Evolutionary conservation across 169 alveolate species (phyloP), one percentile per base, ranked within the genome.

Genomic region (Plasmodium malariae): DNA sequence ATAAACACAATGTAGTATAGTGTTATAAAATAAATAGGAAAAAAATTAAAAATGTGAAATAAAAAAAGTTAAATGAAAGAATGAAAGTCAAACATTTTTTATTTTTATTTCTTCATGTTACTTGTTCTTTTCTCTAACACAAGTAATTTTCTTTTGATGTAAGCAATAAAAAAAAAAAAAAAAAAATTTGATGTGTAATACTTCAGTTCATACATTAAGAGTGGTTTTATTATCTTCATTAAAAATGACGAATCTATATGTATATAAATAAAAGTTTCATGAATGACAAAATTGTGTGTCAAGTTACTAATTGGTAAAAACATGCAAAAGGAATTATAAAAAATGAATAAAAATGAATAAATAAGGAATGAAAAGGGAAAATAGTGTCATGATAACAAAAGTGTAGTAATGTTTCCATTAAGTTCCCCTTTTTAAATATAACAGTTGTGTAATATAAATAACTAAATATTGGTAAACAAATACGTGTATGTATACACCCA

Each of bases 41-140:
- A 67, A 48, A 67, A 67, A 34, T 67, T 67, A 70, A 70, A 70
- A 45, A n/a, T n/a, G 40, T 14, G 36, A 69, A 69, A 14, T 11
- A 36, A 30, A 70, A 70, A 70, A 28, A 36, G 9, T 49, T 2
- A 70, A 70, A 17, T 55, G 17, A 14, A 70, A 70, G 48, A 55
- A 0, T 36, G 36, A 70, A 49, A 49, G n/a, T 70, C 34, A n/a
- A 68, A 43, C 11, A 32, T 70, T 70, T 55, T 48, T 45, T 45
- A 70, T 32, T 70, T 12, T 19, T 1, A 45, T 48, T 17, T 49
- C 14, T 28, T 69, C 14, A 28, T 21, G 14, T 0, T 14, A 17
- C 30, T 54, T 54, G 3, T 14, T 1, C 5, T 54, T 54, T 17
- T 11, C 55, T 14, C 30, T 54, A 5, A 54, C 4, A 19, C 30